Base-by-base conservation (phyloP, 495 filamentous ascomycete species). In the Aspergillus olivimuriae region DNA sequence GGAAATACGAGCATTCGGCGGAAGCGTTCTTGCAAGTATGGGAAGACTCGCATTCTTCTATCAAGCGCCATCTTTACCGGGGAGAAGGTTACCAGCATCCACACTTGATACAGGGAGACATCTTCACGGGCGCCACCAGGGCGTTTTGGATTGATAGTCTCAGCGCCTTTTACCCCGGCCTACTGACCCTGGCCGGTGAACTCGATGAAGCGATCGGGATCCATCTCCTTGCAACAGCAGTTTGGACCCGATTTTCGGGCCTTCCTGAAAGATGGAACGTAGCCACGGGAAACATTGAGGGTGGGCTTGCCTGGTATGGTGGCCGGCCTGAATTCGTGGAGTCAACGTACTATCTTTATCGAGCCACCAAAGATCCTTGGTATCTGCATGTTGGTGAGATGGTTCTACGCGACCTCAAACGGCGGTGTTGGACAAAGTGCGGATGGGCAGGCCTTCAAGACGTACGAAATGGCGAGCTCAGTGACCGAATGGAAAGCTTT, bases 401-500 rank as follows among this genome's bases (percentile, higher is more conserved):
- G 92, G 82, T 84, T 0, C 72, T 95, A 45, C 77, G 84, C 31
- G 92, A 98, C 58, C 82, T 98, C 50, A 84, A 86, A 48, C 71
- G 87, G 34, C 77, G 94, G 32, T 98, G 92, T 61, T 94, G 88
- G 87, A 89, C 89, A 2, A 78, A 80, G 39, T 98, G 92, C 56
- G 92, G 92, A 39, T 97, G 89, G 89, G 86, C 92, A 4, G 91
- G 91, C 0, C 72, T 98, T n/a, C 85, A 94, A 52, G 87, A 97
- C 63, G 92, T 98, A 8, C 71, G 83, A 22, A 89, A 76, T 32
- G 94, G 91, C 0, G 86, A 96, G 61, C 81, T 84, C 57, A 90
- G 77, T 55, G 92, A 98, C 57, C 83, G 92, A 14, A 98, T 98
- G 92, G 92, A 98, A 68, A 97, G 92, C 62, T 98, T 98, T 70